Conservation (phyloP, 768 basidiomycete genomes). For the Rhodotorula graminis region DNA sequence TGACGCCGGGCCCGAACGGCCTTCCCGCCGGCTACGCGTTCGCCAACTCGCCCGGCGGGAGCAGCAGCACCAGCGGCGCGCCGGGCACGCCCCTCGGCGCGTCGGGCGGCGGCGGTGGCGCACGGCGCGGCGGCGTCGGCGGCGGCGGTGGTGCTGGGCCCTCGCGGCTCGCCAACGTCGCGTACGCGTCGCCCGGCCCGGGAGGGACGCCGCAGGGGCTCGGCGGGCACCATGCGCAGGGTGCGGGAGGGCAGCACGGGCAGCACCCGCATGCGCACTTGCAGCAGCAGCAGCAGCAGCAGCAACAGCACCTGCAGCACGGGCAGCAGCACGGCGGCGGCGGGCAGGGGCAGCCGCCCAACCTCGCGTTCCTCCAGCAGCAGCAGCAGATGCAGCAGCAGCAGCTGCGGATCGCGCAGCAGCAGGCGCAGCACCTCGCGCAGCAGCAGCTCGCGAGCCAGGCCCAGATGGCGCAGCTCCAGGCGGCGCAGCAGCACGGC, state of each 20-base stretch:
- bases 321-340: conserved; percentile 2
- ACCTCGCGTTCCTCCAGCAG: conserved; percentile 26
- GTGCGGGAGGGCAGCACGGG: no score
- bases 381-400: conserved; percentile 31
- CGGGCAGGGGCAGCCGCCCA: neutral
- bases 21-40: neutral
- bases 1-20: neutral
- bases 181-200: conserved; percentile 17
- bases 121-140: neutral
- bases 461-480: conserved; percentile 6
- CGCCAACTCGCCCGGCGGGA: neutral
- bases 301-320: conserved; percentile 18
- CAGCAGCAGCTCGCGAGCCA: conserved; percentile 7
- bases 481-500: conserved; percentile 12
- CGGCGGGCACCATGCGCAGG: no score
- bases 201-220: conserved; percentile 5
- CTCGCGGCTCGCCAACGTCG: conserved; percentile 34
- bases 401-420: conserved; percentile 26
- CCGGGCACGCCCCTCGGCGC: conserved; percentile 15
- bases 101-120: neutral
- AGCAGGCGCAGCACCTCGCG: conserved; percentile 1
- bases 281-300: conserved; percentile 28
- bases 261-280: neutral
- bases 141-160: no score
- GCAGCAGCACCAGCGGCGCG: no score